These are phyloP conservation scores for Colletotrichum coccodes DNA, from an alignment of 2,329 filamentous ascomycete genomes.

Conservation along the genomic window DNA sequence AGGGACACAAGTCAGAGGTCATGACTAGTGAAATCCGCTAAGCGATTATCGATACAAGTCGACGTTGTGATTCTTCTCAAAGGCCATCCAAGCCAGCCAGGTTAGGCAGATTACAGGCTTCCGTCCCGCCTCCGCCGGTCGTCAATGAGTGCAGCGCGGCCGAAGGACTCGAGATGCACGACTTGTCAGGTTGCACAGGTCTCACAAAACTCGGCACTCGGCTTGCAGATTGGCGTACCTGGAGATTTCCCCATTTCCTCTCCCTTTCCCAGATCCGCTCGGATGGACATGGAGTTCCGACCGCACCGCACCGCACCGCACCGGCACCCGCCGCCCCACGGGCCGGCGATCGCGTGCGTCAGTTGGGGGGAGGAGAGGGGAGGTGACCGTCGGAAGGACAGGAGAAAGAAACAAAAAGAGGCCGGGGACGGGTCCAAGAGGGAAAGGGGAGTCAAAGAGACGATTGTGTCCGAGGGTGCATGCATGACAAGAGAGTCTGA, in stretches of 20 bases:
- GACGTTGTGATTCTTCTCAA: no score
- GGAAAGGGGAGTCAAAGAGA: not conserved
- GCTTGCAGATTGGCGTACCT: constrained; percentile 10
- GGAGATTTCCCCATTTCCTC: not conserved
- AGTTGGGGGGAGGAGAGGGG: not conserved
- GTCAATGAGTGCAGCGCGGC: not conserved
- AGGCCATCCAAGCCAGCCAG: no score
- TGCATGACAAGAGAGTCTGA: not conserved
- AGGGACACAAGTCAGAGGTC: no score
- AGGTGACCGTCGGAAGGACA: not conserved
- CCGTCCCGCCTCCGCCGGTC: no score
- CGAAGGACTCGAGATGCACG: not conserved
- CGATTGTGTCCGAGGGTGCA: not conserved
- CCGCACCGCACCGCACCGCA: not conserved
- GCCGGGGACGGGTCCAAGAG: not conserved
- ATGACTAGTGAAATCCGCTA: no score
- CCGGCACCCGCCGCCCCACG: not conserved
- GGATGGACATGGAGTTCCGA: not conserved
- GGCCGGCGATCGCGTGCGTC: constrained; percentile 23
- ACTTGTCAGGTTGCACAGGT: not conserved
- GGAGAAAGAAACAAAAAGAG: not conserved
- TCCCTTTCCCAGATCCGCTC: not conserved
- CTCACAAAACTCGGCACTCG: not conserved
- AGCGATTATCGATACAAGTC: no score
- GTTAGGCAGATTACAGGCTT: no score